A percentile compares a stretch with the other conserved stretches of the same genome.
Conservation (phyloP, 139 green algal genomes). For the Diplosphaera chodatii region DNA sequence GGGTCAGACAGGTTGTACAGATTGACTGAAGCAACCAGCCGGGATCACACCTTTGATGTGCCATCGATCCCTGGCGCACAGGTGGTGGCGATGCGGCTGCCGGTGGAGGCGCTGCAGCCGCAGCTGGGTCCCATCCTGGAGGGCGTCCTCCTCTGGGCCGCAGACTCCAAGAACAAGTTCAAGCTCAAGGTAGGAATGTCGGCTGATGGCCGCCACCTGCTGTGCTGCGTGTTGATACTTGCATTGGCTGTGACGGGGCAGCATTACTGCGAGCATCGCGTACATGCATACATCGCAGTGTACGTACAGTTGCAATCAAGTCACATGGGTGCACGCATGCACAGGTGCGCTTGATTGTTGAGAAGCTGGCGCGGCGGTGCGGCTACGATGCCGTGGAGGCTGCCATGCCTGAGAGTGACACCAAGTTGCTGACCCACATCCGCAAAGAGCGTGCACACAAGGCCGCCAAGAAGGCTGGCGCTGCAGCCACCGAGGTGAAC, state of each 20-base stretch:
- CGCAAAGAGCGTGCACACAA: slow-evolving; percentile 61
- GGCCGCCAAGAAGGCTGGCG: slow-evolving; percentile 33
- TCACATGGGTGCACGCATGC: too few relatives aligned
- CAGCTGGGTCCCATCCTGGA: slow-evolving; percentile 77
- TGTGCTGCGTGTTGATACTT: too few relatives aligned
- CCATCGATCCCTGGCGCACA: too few relatives aligned
- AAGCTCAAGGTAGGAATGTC: slow-evolving; percentile 86
- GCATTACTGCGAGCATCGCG: too few relatives aligned
- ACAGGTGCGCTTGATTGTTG: slow-evolving; percentile 79
- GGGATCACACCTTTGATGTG: too few relatives aligned
- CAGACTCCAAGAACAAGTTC: slow-evolving; percentile 97
- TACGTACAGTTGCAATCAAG: too few relatives aligned
- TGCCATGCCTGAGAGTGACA: slow-evolving; percentile 66
- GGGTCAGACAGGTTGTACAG: too few relatives aligned
- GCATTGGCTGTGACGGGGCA: too few relatives aligned
- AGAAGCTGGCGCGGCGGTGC: slow-evolving; percentile 77
- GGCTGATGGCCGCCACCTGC: too few relatives aligned
- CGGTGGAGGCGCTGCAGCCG: slow-evolving; percentile 50
- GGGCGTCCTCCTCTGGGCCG: slow-evolving; percentile 81
- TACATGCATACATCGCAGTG: too few relatives aligned
- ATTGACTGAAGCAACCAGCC: too few relatives aligned
- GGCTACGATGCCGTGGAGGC: slow-evolving; percentile 77
- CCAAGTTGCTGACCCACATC: slow-evolving; percentile 83
- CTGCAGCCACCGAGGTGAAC: neutral
- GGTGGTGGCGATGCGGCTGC: slow-evolving; percentile 78